phyloP scores from a whole-genome alignment of 805 yeast species.

The Danielia oregonensis region DNA sequence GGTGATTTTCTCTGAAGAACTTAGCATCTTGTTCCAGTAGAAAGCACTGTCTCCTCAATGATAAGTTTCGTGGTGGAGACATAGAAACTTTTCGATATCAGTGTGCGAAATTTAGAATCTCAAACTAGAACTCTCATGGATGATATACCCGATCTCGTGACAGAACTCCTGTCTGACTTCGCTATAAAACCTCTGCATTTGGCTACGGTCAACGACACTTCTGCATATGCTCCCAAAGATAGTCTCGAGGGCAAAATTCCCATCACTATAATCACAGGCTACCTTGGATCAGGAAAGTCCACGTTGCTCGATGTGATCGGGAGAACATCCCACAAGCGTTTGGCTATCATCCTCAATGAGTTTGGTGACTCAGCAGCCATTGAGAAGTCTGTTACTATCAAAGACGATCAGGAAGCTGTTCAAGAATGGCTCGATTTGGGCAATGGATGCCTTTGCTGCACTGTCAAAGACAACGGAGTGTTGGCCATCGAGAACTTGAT shows the following conservation, averaged over 20 bases:
- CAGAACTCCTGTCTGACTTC: constrained; percentile 20
- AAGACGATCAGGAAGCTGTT: constrained; percentile 50
- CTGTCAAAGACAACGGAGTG: constrained; percentile 93
- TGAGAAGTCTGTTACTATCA: constrained; percentile 78
- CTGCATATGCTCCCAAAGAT: constrained; percentile 5
- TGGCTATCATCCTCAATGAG: constrained; percentile 90
- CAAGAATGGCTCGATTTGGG: constrained; percentile 97
- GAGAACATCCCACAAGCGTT: constrained; percentile 58
- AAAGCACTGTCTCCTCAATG: too few species aligned
- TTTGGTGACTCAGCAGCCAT: constrained; percentile 89
- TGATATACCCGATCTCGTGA: constrained; percentile 34
- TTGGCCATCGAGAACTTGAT: constrained; percentile 88
- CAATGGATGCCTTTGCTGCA: constrained; percentile 94
- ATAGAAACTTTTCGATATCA: too few species aligned
- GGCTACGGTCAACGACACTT: constrained; percentile 9
- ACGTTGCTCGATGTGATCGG: constrained; percentile 79
- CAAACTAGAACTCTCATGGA: constrained; percentile 11
- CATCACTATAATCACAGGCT: constrained; percentile 90
- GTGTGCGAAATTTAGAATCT: not conserved
- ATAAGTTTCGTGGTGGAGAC: too few species aligned
- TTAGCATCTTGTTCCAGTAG: too few species aligned
- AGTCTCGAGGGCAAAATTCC: constrained; percentile 58
- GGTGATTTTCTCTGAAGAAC: too few species aligned
- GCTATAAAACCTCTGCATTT: constrained; percentile 11
- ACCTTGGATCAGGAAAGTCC: constrained; percentile 91